Evolutionary conservation across 1,139 yeast species (phyloP).

Genomic region (Debaryomyces robertsiae): DNA sequence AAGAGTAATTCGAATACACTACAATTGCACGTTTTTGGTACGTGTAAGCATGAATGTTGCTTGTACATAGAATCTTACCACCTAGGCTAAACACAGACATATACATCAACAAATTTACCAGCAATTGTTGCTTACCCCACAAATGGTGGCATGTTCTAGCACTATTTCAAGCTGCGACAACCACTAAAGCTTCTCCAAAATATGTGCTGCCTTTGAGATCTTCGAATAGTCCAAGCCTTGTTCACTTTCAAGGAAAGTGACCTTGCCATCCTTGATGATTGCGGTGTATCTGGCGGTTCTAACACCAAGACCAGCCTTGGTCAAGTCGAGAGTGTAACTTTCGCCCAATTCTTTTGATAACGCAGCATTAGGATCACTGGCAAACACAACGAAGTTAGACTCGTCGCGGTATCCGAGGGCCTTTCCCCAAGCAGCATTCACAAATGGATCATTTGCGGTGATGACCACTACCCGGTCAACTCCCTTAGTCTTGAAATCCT

Average conservation of each 20-base stretch:
- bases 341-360: constrained; percentile 67
- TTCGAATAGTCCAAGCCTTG: constrained; percentile 57
- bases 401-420: constrained; percentile 57
- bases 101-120: too few species aligned
- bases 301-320: constrained; percentile 59
- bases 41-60: too few species aligned
- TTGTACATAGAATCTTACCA: too few species aligned
- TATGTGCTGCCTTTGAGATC: constrained; percentile 60
- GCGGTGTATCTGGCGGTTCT: constrained; percentile 77
- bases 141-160: too few species aligned
- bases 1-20: too few species aligned
- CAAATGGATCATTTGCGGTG: constrained; percentile 84
- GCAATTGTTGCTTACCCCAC: too few species aligned
- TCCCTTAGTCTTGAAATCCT: constrained; percentile 63
- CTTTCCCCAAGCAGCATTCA: constrained; percentile 80
- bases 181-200: constrained; percentile 34
- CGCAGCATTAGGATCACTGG: constrained; percentile 67
- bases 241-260: constrained; percentile 69
- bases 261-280: constrained; percentile 62
- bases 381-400: constrained; percentile 59
- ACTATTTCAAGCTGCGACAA: neutral
- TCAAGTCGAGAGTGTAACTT: constrained; percentile 48
- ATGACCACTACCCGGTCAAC: constrained; percentile 72
- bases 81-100: too few species aligned
- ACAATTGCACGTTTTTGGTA: too few species aligned